Conservation (phyloP, 352 stramenopile species). For the Globisporangium carolinianum region DNA sequence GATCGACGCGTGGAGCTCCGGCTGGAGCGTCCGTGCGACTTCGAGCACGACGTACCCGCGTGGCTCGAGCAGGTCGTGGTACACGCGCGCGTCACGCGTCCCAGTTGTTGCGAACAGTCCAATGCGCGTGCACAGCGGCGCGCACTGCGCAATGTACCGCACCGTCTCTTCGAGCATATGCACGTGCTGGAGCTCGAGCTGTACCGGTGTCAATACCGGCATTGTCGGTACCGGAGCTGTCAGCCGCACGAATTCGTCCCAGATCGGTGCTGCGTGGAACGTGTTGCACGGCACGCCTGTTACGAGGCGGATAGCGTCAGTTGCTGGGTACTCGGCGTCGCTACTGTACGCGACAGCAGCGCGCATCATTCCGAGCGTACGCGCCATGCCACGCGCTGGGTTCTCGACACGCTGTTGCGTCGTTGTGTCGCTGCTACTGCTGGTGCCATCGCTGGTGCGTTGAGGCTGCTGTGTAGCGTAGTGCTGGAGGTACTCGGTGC, state of each 20-base stretch:
- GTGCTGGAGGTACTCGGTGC: conserved; percentile 50
- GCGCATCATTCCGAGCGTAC: conserved; percentile 69
- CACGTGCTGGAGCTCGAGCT: conserved; percentile 22
- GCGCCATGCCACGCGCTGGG: conserved; percentile 62
- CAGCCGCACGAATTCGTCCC: conserved; percentile 55
- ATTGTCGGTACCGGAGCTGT: conserved; percentile 15
- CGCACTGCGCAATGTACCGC: conserved; percentile 37
- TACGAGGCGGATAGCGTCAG: conserved; percentile 26
- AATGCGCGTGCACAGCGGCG: conserved; percentile 41
- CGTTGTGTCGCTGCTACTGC: not conserved
- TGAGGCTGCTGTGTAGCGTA: conserved; percentile 1
- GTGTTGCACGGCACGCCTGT: conserved; percentile 69
- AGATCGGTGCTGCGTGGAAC: conserved; percentile 67
- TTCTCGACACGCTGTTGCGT: conserved; percentile 34
- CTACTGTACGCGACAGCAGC: conserved; percentile 21
- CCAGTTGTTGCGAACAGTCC: conserved; percentile 65
- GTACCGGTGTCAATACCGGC: too few species aligned
- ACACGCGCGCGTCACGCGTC: conserved; percentile 51
- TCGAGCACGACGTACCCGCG: conserved; percentile 52
- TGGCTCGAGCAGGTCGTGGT: conserved; percentile 62
- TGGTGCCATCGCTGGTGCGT: conserved; percentile 1
- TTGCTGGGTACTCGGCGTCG: too few species aligned
- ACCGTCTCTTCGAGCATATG: conserved; percentile 74
- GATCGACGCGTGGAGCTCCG: conserved; percentile 66
- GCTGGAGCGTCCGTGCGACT: conserved; percentile 35